Base-by-base conservation (phyloP, 2,329 filamentous ascomycete species). In the Fusarium sp. region DNA sequence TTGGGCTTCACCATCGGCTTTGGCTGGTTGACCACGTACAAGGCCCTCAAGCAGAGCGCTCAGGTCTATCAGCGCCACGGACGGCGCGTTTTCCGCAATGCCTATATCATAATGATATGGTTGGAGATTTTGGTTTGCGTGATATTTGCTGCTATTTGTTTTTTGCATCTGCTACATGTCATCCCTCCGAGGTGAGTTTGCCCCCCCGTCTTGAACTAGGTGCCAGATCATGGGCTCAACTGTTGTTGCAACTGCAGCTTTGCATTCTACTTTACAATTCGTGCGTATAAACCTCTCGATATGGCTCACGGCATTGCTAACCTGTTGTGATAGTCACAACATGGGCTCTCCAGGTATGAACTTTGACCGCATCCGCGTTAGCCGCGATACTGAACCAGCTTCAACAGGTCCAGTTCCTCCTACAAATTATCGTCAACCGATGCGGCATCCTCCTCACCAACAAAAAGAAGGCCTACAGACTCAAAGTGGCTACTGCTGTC, bases 81-180 rank as follows among this genome's bases (percentile, higher is more conserved):
- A 6, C 43, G 37, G 15, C 45, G 73, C 67, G 64, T 75, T 51
- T 43, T 52, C 61, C 73, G 67, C 13, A 80, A 78, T 57, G 69
- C 74, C 1, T 81, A 81, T 55, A 72, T 82, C 0, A 78, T 76
- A 72, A 77, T 82, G 76, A 76, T 82, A 49, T 82, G 80, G 80
- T 47, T 76, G 25, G 80, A 82, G 63, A 72, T 82, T 4, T 2
- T 72, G 1, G 76, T 77, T 4, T 80, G 76, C 10, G 69, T 79
- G 10, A 59, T 72, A 9, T 81, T 82, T 35, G 75, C 73, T 6
- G 56, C 79, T 21, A 73, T 81, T 25, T 72, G 69, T 27, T 66
- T 64, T 6, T 25, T 72, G 54, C 63, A 71, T 54, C 47, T 72
- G 14, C 39, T 66, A 13, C 52, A 46, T 14, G 35, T 59, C 35